A percentile compares a stretch with the other conserved stretches of the same genome.
phyloP scores from a whole-genome alignment of 441 rosid species.

The Eutrema salsugineum region DNA sequence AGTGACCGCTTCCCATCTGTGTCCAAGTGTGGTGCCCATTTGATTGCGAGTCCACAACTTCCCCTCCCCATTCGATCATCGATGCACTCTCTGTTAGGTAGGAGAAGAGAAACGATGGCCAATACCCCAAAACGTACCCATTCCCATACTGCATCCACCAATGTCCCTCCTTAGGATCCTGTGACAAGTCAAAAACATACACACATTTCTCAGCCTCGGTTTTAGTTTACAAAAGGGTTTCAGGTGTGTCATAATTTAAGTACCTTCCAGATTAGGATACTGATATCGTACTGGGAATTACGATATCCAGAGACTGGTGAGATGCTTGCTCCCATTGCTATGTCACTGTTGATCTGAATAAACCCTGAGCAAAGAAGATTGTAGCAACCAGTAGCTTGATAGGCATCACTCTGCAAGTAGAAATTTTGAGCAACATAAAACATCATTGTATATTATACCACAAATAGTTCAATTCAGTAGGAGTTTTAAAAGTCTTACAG shows the following conservation, averaged over 20 bases:
- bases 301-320: conserved; percentile 81
- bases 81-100: conserved; percentile 84
- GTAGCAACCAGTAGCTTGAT: conserved; percentile 96
- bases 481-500: conserved; percentile 46
- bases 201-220: not conserved
- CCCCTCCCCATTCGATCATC: conserved; percentile 96
- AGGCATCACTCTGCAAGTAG: conserved; percentile 73
- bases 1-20: conserved; percentile 92
- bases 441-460: not conserved
- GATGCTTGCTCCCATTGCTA: conserved; percentile 96
- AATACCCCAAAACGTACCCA: conserved; percentile 71
- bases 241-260: too few species aligned
- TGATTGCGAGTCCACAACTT: conserved; percentile 76
- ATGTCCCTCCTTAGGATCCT: conserved; percentile 94
- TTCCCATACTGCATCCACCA: conserved; percentile 98
- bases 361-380: conserved; percentile 93
- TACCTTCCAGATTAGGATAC: conserved; percentile 95
- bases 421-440: not conserved
- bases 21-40: conserved; percentile 75
- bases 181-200: not conserved
- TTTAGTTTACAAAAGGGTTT: too few species aligned
- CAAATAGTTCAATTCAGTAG: not conserved
- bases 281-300: conserved; percentile 81
- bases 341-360: conserved; percentile 78
- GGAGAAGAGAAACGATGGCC: conserved; percentile 90